phyloP scores from a whole-genome alignment of 352 stramenopile genomes.

The Pythium phragmiticola region DNA sequence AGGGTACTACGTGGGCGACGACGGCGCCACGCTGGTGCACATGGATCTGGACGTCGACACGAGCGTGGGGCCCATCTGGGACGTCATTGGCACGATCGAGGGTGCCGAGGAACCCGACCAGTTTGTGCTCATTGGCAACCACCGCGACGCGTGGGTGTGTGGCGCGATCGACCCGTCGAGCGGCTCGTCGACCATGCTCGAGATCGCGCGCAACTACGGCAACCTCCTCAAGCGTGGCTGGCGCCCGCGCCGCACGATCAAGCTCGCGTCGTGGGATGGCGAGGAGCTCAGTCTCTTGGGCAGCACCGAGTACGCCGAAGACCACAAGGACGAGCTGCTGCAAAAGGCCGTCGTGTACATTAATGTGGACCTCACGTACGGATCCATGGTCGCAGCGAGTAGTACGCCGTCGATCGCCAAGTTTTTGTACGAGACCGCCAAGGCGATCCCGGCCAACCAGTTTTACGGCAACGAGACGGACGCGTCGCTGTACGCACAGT shows the following conservation, averaged over 20 bases:
- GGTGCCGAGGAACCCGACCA: conserved; percentile 55
- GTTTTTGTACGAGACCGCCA: conserved; percentile 37
- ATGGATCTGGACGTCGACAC: conserved; percentile 80
- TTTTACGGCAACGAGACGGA: conserved; percentile 32
- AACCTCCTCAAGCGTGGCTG: conserved; percentile 64
- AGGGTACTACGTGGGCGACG: conserved; percentile 76
- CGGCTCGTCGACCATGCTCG: conserved; percentile 74
- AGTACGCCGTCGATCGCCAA: conserved; percentile 62
- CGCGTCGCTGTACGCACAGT: conserved; percentile 44
- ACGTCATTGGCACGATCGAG: conserved; percentile 84
- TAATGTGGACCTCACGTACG: conserved; percentile 80
- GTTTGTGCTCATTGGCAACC: conserved; percentile 87
- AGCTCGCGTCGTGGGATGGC: conserved; percentile 61
- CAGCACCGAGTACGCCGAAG: conserved; percentile 81
- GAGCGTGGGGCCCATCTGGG: conserved; percentile 75
- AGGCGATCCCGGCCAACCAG: conserved; percentile 52
- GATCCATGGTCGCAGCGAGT: conserved; percentile 43
- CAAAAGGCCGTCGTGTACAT: conserved; percentile 75
- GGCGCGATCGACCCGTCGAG: conserved; percentile 85
- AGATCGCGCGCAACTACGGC: conserved; percentile 77
- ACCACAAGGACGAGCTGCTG: conserved; percentile 48
- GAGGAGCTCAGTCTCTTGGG: conserved; percentile 86
- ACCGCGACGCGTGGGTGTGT: conserved; percentile 91
- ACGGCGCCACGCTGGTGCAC: conserved; percentile 55
- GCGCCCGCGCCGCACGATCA: conserved; percentile 54